Evolutionary conservation across 1,284 basidiomycete species (phyloP).

Genomic region (Pseudozyma hubeiensis): DNA sequence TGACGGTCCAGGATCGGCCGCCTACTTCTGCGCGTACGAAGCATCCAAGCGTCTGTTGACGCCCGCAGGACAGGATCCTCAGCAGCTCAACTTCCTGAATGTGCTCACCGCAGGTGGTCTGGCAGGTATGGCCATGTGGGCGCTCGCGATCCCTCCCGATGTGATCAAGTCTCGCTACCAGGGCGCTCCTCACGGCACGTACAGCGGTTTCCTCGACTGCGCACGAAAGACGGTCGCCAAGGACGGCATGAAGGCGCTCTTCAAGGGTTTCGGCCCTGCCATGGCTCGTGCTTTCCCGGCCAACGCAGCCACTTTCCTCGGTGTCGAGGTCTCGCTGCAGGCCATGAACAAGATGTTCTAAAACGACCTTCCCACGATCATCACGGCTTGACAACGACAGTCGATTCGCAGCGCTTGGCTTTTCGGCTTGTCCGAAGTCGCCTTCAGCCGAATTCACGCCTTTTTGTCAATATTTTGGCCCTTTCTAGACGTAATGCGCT

Average conservation of each 20-base stretch:
- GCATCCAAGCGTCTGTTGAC: slow-evolving; percentile 87
- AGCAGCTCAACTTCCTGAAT: slow-evolving; percentile 85
- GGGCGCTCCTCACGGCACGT: slow-evolving; percentile 95
- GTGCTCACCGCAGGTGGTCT: slow-evolving; percentile 92
- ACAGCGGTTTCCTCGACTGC: slow-evolving; percentile 93
- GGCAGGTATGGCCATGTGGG: slow-evolving; percentile 91
- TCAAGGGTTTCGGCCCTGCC: slow-evolving; percentile 97
- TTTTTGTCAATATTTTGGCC: slow-evolving; percentile 2
- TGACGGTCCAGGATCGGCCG: slow-evolving; percentile 96
- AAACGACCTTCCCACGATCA: slow-evolving; percentile 1
- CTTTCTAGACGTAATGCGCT: slow-evolving; percentile 3
- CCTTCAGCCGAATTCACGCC: background rate
- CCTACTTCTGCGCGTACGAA: slow-evolving; percentile 98
- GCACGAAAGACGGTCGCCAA: slow-evolving; percentile 89
- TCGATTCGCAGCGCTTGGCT: background rate
- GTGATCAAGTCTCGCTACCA: slow-evolving; percentile 91
- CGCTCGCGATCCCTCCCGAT: slow-evolving; percentile 60
- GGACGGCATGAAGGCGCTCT: slow-evolving; percentile 88
- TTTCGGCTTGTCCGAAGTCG: background rate
- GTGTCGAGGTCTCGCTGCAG: slow-evolving; percentile 83
- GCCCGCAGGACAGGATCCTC: slow-evolving; percentile 77
- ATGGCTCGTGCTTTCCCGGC: slow-evolving; percentile 80
- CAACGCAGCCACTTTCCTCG: slow-evolving; percentile 93
- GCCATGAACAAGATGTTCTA: slow-evolving; percentile 76
- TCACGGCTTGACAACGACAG: background rate